Base-by-base conservation (phyloP, 2,329 filamentous ascomycete genomes). In the Claviceps fusiformis region DNA sequence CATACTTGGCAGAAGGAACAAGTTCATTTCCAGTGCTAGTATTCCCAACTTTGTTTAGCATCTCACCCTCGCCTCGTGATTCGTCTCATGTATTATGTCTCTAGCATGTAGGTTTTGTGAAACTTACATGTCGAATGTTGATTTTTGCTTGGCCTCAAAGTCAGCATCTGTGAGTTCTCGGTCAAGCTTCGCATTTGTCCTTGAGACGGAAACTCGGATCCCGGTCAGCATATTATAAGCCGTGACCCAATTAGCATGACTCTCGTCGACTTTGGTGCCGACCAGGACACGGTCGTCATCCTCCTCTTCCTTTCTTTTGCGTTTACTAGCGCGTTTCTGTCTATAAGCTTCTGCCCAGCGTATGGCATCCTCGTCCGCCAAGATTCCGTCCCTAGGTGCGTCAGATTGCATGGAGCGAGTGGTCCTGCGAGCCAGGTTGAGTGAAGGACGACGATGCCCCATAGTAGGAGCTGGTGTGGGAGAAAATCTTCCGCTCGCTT, bases 161-260 rank as follows among this genome's bases (percentile, higher is more conserved):
- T 98, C 93, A 59, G 85, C 88, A 69, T 93, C 86, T 13, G 87
- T 95, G 62, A 98, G 72, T 56, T 90, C 84, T 55, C 92, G 85
- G 70, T 97, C 90, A 69, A 97, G 81, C 73, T 98, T 98, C 48
- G 93, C 93, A 67, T 98, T 97, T 55, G 91, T 95, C 64, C 93
- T 81, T 59, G 91, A 97, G 31, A 98, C 93, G 47, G 89, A 91
- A 64, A 97, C 95, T 55, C 93, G 90, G 67, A 98, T 98, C 59
- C 93, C 93, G 44, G 93, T 98, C 73, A 98, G 80, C 93, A 98
- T 98, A 71, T 98, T 98, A 75, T 98, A 98, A 57, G 93, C 93
- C 2, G 90, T 96, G 48, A 95, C 90, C 85, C 88, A 98, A 70
- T 97, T 97, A 62, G 89, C 87, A 69, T 98, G 93, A 64, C 89